A percentile compares a stretch with the other conserved stretches of the same genome.
phyloP scores from a whole-genome alignment of 306 rosid species.

The Ziziphus jujuba region DNA sequence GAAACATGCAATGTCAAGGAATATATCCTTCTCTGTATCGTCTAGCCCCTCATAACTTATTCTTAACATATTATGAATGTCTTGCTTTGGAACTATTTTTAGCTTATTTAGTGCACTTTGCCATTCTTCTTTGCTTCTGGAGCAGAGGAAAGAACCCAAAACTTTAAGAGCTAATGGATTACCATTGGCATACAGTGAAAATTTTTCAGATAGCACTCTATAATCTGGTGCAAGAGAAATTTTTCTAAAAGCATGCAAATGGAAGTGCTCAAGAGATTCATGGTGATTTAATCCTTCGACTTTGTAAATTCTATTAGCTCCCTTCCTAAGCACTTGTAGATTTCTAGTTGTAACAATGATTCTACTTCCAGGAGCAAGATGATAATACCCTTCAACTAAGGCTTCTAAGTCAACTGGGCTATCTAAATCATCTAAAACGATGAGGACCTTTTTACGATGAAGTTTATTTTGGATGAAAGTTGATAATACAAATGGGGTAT shows the following conservation, averaged over 20 bases:
- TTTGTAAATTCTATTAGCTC: neutral
- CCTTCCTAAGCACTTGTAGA: neutral
- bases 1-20: slow-evolving; percentile 17
- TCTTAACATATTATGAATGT: neutral
- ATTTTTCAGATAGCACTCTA: neutral
- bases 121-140: neutral
- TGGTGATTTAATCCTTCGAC: neutral
- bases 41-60: slow-evolving; percentile 4
- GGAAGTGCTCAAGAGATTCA: neutral
- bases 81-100: neutral
- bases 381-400: neutral
- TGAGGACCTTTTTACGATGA: neutral
- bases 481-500: neutral
- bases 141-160: neutral
- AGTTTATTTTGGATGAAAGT: neutral
- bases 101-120: neutral
- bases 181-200: neutral
- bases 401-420: neutral
- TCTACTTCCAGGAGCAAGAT: slow-evolving; percentile 5
- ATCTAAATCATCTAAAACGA: neutral
- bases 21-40: neutral
- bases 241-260: neutral
- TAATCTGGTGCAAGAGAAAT: neutral
- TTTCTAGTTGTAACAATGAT: slow-evolving; percentile 4
- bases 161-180: neutral